Percentiles rank a stretch among this genome's conserved stretches.
phyloP scores from a whole-genome alignment of 306 rosid genomes.

The Gastrolobium villosum region DNA sequence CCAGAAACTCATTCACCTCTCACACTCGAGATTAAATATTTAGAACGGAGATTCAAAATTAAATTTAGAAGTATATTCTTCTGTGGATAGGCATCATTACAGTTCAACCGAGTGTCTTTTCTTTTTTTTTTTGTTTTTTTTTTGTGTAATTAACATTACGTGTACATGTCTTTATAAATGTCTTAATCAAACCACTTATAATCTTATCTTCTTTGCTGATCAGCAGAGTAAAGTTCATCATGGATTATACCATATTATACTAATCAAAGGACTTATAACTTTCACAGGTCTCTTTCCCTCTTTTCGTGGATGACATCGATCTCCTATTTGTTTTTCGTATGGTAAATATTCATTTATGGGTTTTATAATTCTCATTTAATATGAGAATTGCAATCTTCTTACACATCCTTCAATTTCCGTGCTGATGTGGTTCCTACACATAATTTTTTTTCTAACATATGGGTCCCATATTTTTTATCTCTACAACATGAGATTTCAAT shows the following conservation, averaged over 20 bases:
- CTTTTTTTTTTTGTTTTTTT: neutral
- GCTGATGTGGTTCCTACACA: no score
- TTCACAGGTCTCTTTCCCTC: constrained; percentile 15
- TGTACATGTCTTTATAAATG: neutral
- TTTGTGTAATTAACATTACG: neutral
- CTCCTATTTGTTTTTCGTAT: constrained; percentile 19
- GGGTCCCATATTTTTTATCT: no score
- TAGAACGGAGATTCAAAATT: neutral
- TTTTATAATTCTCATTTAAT: no score
- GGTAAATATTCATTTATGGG: constrained; percentile 25
- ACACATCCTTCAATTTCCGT: no score
- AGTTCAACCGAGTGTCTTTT: neutral
- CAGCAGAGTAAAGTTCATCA: neutral
- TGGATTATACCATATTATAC: neutral
- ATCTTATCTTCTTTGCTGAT: constrained; percentile 18
- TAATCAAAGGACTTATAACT: neutral
- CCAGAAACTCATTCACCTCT: no score
- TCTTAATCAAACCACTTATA: constrained; percentile 13
- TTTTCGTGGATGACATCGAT: neutral
- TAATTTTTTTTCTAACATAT: no score
- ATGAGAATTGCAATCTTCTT: no score
- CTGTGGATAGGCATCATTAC: neutral
- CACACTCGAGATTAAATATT: no score
- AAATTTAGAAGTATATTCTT: neutral
- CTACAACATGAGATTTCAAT: no score